Evolutionary conservation across 805 yeast species (phyloP).

Genomic region (Wickerhamomyces bovis): DNA sequence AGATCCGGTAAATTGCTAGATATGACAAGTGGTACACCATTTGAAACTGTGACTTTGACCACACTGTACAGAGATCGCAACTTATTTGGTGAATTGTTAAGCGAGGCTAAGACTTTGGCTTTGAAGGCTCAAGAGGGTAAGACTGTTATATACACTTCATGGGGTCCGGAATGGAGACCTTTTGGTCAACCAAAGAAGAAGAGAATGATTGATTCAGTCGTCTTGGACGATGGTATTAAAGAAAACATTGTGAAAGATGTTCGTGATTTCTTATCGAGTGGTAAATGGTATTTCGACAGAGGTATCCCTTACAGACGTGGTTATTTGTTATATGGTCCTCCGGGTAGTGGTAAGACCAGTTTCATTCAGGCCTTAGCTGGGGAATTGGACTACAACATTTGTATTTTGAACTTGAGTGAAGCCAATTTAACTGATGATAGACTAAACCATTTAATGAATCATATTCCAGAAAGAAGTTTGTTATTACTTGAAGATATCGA

Average conservation of each 20-base stretch:
- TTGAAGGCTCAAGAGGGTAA: conserved; percentile 82
- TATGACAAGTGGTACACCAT: conserved; percentile 86
- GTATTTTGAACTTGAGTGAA: conserved; percentile 86
- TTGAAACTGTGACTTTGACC: conserved; percentile 92
- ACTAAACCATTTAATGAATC: conserved; percentile 91
- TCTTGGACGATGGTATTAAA: conserved; percentile 71
- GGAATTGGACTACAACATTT: conserved; percentile 90
- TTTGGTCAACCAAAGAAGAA: conserved; percentile 94
- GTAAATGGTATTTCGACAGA: conserved; percentile 88
- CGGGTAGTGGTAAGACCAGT: conserved; percentile 95
- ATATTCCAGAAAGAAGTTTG: conserved; percentile 85
- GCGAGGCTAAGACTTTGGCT: conserved; percentile 83
- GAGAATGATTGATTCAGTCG: conserved; percentile 77
- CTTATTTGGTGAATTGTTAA: conserved; percentile 62
- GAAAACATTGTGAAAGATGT: conserved; percentile 67
- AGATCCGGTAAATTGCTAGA: conserved; percentile 86
- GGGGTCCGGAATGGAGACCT: conserved; percentile 99
- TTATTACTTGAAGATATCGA: conserved; percentile 88
- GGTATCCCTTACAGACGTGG: conserved; percentile 99
- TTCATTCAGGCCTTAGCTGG: conserved; percentile 97
- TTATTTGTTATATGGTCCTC: conserved; percentile 90
- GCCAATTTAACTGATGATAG: conserved; percentile 91
- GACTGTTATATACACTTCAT: conserved; percentile 87
- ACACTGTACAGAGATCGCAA: conserved; percentile 78
- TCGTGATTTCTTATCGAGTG: conserved; percentile 67